Evolutionary conservation across 331 rosid genomes (phyloP).

Genomic region (Quercus phellos): DNA sequence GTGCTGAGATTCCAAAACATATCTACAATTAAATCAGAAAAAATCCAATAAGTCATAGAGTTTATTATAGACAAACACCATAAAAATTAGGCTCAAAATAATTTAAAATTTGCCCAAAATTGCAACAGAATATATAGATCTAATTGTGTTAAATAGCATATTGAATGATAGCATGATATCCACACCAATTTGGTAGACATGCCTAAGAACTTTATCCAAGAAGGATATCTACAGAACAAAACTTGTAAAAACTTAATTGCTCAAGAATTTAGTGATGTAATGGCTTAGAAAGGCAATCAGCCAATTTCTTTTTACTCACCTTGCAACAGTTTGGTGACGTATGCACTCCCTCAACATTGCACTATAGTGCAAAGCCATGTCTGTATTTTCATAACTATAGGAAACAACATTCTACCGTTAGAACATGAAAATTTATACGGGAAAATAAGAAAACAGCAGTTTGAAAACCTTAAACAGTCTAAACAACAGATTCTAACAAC

Average conservation of each 20-base stretch:
- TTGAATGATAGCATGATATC: neutral
- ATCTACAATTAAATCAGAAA: constrained; percentile 46
- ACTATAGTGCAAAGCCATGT: constrained; percentile 89
- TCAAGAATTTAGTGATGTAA: neutral
- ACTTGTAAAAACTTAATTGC: neutral
- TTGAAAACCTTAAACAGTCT: neutral
- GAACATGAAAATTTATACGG: neutral
- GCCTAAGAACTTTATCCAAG: neutral
- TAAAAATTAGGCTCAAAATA: neutral
- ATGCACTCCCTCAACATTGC: constrained; percentile 95
- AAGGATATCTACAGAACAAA: neutral
- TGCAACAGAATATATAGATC: neutral
- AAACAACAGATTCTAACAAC: neutral
- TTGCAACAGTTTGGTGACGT: constrained; percentile 92
- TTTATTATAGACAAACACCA: neutral
- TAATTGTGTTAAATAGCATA: neutral
- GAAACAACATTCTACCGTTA: constrained; percentile 9
- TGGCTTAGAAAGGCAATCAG: constrained; percentile 8
- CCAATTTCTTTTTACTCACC: constrained; percentile 35
- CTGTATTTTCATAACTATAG: constrained; percentile 62
- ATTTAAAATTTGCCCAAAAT: neutral
- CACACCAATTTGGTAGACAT: neutral
- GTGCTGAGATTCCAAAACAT: constrained; percentile 82
- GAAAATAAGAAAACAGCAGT: neutral
- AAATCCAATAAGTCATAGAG: neutral